phyloP scores from a whole-genome alignment of 2,329 filamentous ascomycete genomes.

The Sporothrix pallida region DNA sequence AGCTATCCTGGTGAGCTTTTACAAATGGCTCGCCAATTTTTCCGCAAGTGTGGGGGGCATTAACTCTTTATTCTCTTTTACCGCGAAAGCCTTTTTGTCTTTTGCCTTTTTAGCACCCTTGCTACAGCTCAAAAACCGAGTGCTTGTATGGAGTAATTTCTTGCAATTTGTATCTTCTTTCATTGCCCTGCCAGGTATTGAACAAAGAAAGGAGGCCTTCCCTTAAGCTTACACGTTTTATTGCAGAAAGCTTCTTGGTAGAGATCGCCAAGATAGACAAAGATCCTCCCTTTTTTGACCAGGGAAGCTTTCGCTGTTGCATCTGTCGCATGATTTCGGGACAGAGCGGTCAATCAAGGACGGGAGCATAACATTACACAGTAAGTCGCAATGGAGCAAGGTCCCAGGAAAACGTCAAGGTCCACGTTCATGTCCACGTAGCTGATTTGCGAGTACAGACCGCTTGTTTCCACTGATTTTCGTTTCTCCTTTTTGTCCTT shows the following conservation, averaged over 20 bases:
- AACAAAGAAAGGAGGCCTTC: not conserved
- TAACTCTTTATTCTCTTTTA: not conserved
- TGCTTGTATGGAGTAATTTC: not conserved
- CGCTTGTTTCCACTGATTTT: not conserved
- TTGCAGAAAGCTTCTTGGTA: not conserved
- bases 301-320: not conserved
- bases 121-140: not conserved
- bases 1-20: not conserved
- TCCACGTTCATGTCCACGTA: too few species aligned
- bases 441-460: not conserved
- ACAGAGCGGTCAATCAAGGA: not conserved
- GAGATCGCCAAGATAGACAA: slow-evolving; percentile 9
- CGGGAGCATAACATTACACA: not conserved
- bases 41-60: not conserved
- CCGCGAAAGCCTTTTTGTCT: not conserved
- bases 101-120: not conserved
- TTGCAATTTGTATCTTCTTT: not conserved
- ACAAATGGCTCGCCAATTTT: not conserved
- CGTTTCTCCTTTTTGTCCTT: not conserved
- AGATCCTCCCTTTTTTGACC: not conserved
- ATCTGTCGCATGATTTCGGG: not conserved
- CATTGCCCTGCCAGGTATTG: not conserved
- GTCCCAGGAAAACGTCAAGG: not conserved
- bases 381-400: not conserved
- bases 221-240: not conserved